Conservation (phyloP, 202 grass and related monocot species). For the Panicum hallii region DNA sequence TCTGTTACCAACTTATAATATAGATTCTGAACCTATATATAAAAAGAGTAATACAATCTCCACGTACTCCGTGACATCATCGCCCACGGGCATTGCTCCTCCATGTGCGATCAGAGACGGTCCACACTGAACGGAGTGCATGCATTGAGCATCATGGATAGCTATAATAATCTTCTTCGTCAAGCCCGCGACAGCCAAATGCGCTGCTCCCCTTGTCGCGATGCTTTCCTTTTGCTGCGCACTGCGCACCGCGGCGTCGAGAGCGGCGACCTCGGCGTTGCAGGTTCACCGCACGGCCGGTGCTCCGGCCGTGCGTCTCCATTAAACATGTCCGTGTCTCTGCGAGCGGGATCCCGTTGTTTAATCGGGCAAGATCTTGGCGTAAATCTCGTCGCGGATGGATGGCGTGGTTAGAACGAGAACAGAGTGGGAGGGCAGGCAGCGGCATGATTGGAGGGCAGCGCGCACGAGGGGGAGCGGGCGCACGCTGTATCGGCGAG, state of each 20-base stretch:
- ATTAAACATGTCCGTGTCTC: neutral
- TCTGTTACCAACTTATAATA: neutral
- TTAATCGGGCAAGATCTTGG: neutral
- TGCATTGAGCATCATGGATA: neutral
- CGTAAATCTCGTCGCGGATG: constrained; percentile 1
- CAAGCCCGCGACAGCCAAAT: neutral
- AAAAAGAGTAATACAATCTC: neutral
- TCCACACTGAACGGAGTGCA: neutral
- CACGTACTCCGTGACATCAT: constrained; percentile 38
- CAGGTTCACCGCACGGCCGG: constrained; percentile 42
- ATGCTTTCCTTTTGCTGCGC: constrained; percentile 7
- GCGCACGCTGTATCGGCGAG: constrained; percentile 16
- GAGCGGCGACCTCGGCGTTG: constrained; percentile 9
- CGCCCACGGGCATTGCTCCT: neutral
- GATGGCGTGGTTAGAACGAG: neutral
- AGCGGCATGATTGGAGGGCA: neutral
- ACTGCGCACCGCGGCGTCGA: neutral
- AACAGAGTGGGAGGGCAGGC: neutral
- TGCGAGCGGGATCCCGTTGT: neutral
- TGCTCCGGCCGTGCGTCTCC: neutral
- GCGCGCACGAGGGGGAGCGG: neutral
- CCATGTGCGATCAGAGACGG: constrained; percentile 11
- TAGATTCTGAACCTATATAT: neutral
- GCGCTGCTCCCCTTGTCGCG: neutral
- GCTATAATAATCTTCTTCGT: neutral